Evolutionary conservation across 2,329 filamentous ascomycete species (phyloP), one percentile per base, ranked within the genome.

Genomic region (Alternaria alternata): DNA sequence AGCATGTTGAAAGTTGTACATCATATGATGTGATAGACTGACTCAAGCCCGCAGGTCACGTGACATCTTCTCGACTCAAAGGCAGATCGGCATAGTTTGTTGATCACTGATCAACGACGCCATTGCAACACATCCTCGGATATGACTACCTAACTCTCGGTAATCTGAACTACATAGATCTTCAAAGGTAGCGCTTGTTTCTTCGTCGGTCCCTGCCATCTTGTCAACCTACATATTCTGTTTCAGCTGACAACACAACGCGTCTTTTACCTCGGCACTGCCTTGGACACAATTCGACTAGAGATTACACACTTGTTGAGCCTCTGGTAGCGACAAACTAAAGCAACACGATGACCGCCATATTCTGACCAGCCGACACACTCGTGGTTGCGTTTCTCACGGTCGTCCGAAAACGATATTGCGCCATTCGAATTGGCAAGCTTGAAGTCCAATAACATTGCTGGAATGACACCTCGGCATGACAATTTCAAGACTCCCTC

Each of bases 331-430:
- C 34, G 54, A 51, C 54, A 20, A 22, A 20, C 34, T 39, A 39
- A 14, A 36, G 22, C 54, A 26, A 30, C 12, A 51, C 28, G 54
- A 57, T 57, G 46, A 57, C 20, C 24, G 22, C 38, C 46, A 44
- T 36, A 57, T 22, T 7, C 42, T 49, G 11, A n/a, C 12, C 9
- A 32, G 22, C 28, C 24, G 26, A 28, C 26, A 26, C 8, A 28
- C 32, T 32, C 46, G 38, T 18, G 12, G 22, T 14, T 38, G 11
- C 12, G 14, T 14, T 48, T 36, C 9, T 24, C 12, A 41, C 7
- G 14, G 38, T 14, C 16, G 7, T 38, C 6, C 16, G 16, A 4
- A 38, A 1, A 36, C 16, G 2, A 20, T n/a, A 7, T 34, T 22
- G 3, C 30, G 46, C 46, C 34, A n/a, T 11, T 12, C 30, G 18